A percentile compares a stretch with the other conserved stretches of the same genome.
These are phyloP conservation scores for Vitis cinerea DNA, from an alignment of 164 flowering plant genomes.

Conservation along the genomic window DNA sequence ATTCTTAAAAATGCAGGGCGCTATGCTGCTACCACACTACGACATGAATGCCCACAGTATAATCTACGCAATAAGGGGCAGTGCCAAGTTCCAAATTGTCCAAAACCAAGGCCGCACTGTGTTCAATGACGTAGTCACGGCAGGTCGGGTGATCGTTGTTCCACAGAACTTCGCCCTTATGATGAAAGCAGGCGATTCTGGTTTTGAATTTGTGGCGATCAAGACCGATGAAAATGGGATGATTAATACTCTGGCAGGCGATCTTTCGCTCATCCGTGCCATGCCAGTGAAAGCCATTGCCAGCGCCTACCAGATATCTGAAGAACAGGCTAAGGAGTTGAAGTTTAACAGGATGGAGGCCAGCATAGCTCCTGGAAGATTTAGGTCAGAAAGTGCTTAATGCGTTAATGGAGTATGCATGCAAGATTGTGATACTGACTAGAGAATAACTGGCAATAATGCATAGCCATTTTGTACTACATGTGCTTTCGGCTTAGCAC, in stretches of 20 bases:
- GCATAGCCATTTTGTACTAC: too few relatives aligned
- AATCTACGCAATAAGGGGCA: conserved; percentile 22
- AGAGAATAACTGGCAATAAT: too few relatives aligned
- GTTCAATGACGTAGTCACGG: conserved; percentile 17
- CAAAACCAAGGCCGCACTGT: conserved; percentile 6
- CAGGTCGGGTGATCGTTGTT: conserved; percentile 22
- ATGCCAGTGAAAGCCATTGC: conserved; percentile 23
- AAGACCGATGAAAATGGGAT: conserved; percentile 22
- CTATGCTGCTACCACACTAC: conserved; percentile 24
- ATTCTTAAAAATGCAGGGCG: conserved; percentile 14
- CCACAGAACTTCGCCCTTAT: conserved; percentile 26
- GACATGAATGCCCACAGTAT: conserved; percentile 22
- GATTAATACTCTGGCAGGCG: conserved; percentile 21
- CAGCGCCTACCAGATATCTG: conserved; percentile 16
- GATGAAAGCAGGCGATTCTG: conserved; percentile 19
- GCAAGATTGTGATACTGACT: too few relatives aligned
- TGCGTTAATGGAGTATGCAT: too few relatives aligned
- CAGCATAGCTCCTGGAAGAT: too few relatives aligned
- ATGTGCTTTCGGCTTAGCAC: too few relatives aligned
- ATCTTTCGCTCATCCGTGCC: conserved; percentile 15
- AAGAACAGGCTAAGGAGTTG: conserved; percentile 25
- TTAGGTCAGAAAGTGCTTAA: too few relatives aligned
- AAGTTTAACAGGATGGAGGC: conserved; percentile 16
- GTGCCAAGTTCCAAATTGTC: conserved; percentile 21
- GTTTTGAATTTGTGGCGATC: conserved; percentile 21